Percentiles rank a stretch among this genome's conserved stretches.
These are phyloP conservation scores for Myriangium duriaei DNA, from an alignment of 2,329 filamentous ascomycete species.

Conservation along the genomic window DNA sequence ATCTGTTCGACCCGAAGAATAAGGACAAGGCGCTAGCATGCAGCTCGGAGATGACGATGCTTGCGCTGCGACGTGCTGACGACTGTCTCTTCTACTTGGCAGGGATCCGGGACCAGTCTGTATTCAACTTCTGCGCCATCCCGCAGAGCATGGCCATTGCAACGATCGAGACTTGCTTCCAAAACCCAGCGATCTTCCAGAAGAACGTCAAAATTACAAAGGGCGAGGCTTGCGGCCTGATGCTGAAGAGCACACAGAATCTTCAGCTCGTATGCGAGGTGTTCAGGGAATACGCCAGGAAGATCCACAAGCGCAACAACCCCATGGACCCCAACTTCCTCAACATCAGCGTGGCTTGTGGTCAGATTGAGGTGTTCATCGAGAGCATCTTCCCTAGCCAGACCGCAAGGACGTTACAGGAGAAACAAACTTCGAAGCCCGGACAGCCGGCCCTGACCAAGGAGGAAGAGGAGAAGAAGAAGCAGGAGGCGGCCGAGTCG, in stretches of 20 bases:
- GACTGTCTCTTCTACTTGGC: conserved; percentile 98
- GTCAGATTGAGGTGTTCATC: conserved; percentile 21
- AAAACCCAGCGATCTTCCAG: conserved; percentile 75
- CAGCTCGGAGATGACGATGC: conserved; percentile 87
- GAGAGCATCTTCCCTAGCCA: conserved; percentile 53
- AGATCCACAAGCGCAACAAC: conserved; percentile 88
- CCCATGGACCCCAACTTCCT: conserved; percentile 86
- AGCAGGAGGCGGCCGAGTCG: conserved; percentile 39
- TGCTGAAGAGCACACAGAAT: conserved; percentile 89
- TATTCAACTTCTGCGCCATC: conserved; percentile 98
- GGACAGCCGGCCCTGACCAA: conserved; percentile 30
- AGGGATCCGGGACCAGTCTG: conserved; percentile 84
- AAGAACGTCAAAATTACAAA: conserved; percentile 94
- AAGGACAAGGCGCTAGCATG: conserved; percentile 67
- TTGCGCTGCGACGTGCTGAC: conserved; percentile 73
- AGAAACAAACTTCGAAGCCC: conserved; percentile 29
- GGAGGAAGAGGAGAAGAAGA: conserved; percentile 45
- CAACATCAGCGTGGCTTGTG: conserved; percentile 81
- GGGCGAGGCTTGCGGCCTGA: conserved; percentile 80
- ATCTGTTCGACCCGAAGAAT: conserved; percentile 75
- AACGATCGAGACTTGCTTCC: conserved; percentile 82
- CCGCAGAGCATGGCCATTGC: conserved; percentile 97
- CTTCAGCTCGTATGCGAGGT: conserved; percentile 66
- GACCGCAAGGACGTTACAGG: conserved; percentile 44
- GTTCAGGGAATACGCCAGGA: conserved; percentile 64